phyloP scores from a whole-genome alignment of 441 rosid species.

The Gossypium trilobum region DNA sequence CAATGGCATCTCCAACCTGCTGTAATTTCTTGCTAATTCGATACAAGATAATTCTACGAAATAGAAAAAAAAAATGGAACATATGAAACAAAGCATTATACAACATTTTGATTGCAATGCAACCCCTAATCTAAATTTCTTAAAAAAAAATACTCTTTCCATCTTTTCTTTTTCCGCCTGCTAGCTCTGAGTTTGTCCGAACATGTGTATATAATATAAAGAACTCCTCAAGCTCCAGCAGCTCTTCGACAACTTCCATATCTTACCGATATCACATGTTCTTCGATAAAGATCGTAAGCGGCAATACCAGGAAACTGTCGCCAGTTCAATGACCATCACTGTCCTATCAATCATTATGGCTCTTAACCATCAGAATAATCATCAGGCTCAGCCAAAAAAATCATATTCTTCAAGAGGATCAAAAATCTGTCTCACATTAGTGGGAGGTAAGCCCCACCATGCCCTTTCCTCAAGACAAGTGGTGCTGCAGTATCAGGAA shows the following conservation, averaged over 20 bases:
- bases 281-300: not conserved
- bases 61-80: not conserved
- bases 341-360: slow-evolving; percentile 1
- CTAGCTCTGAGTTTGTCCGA: not conserved
- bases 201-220: not conserved
- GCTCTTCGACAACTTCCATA: not conserved
- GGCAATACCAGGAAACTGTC: not conserved
- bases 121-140: slow-evolving; percentile 16
- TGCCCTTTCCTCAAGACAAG: slow-evolving; percentile 83
- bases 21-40: slow-evolving; percentile 4
- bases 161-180: not conserved
- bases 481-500: slow-evolving; percentile 71
- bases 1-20: slow-evolving; percentile 8
- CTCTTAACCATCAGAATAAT: not conserved
- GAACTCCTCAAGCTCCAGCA: not conserved
- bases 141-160: not conserved
- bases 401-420: not conserved
- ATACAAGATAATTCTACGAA: not conserved
- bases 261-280: slow-evolving; percentile 1
- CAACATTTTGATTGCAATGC: slow-evolving; percentile 12
- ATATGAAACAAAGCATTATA: slow-evolving; percentile 15
- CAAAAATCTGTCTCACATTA: slow-evolving; percentile 47
- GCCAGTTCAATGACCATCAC: not conserved
- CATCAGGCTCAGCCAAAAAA: not conserved
- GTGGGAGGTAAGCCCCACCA: slow-evolving; percentile 90